Base-by-base conservation (phyloP, 2,329 filamentous ascomycete genomes). In the Xylaria multiplex region DNA sequence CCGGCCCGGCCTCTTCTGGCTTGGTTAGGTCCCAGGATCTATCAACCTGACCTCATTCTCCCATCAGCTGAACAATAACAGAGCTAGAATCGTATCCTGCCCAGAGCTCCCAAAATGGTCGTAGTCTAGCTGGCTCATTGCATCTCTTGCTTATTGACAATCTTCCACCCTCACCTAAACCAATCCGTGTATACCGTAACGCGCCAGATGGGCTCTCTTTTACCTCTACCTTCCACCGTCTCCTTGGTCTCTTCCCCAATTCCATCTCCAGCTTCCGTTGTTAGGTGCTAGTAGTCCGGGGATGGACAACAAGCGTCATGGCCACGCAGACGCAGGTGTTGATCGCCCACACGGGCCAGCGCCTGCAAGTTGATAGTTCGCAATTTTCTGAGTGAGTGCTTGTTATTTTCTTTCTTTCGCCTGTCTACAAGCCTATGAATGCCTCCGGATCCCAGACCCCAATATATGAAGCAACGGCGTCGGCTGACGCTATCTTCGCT, bases 321-420 rank as follows among this genome's bases (percentile, higher is more conserved):
- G 87, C 84, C 81, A 97, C 97, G 93, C 91, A 92, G 83, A 88
- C 95, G 79, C 89, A 93, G 83, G 90, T 97, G 81, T 92, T 93
- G 84, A 90, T 97, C 78, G 93, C 93, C 86, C 94, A 97, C 83
- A 93, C 92, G 81, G 95, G 95, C 84, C 90, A 93, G 85, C 90
- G 91, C 81, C 86, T 97, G 77, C 86, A 90, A 79, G 87, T 92
- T 79, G 92, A 97, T 81, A 88, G 90, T 72, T 85, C 89, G 70
- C 87, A 89, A 77, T 91, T 95, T 80, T 85, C 86, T 73, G 91
- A 90, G 91, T 93, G 83, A 74, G 88, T 83, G 64, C 68, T 67
- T 67, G 19, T 55, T 46, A 53, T 37, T 37, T 6, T 13, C 35
- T 37, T 48, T 54, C n/a, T 52, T 53, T 50, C 30, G 46, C 46